Percentiles rank a stretch among this genome's conserved stretches.
Conservation (phyloP, 2,329 filamentous ascomycete genomes). For the Clarireedia monteithiana region DNA sequence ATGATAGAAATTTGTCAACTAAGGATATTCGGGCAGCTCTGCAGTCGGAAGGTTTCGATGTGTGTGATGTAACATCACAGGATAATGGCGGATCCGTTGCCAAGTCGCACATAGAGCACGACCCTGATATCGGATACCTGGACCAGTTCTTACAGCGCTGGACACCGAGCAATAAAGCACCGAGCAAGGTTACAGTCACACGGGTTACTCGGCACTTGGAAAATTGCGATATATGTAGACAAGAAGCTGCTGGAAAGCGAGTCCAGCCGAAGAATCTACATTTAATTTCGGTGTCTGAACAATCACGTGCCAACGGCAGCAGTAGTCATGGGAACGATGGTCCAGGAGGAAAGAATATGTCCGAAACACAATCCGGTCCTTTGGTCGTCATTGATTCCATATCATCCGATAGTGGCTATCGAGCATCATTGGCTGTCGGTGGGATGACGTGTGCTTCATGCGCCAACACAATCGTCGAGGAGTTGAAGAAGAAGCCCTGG, state of each 20-base stretch:
- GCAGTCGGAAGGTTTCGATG: conserved; percentile 51
- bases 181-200: conserved; percentile 13
- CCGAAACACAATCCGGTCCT: conserved; percentile 1
- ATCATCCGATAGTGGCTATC: conserved; percentile 35
- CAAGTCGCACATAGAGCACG: conserved; percentile 9
- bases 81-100: neutral
- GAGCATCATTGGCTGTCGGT: conserved; percentile 42
- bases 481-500: conserved; percentile 38
- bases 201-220: conserved; percentile 32
- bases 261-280: conserved; percentile 1
- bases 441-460: conserved; percentile 53
- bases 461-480: conserved; percentile 39
- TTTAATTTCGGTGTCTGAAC: neutral
- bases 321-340: neutral
- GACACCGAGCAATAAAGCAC: conserved; percentile 15
- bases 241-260: conserved; percentile 27
- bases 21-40: conserved; percentile 41
- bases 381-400: conserved; percentile 30
- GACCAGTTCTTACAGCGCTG: conserved; percentile 23
- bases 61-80: conserved; percentile 32
- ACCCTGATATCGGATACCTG: conserved; percentile 21
- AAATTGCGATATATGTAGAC: conserved; percentile 42
- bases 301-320: neutral
- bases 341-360: neutral
- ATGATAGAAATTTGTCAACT: conserved; percentile 37